These are phyloP conservation scores for Alternaria panax DNA, from an alignment of 2,329 filamentous ascomycete species.

Conservation along the genomic window DNA sequence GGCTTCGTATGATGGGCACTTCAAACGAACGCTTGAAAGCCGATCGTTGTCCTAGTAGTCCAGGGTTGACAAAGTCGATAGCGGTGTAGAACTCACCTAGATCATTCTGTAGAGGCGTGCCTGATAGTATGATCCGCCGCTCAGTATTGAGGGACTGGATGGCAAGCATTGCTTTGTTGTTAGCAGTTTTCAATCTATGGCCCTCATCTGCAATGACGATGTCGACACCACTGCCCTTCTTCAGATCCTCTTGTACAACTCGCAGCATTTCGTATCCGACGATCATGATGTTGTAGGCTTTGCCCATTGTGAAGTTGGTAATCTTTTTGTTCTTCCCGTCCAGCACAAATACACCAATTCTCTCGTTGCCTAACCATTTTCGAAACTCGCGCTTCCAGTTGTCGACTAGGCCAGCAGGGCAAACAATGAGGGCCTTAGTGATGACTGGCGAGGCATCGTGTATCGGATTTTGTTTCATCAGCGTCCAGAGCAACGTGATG, in stretches of 20 bases:
- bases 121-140: constrained; percentile 68
- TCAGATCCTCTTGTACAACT: constrained; percentile 69
- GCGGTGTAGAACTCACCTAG: constrained; percentile 72
- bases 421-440: constrained; percentile 75
- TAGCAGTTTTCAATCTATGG: constrained; percentile 71
- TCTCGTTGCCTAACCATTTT: constrained; percentile 76
- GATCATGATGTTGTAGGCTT: constrained; percentile 74
- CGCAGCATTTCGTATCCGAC: constrained; percentile 76
- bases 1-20: constrained; percentile 67
- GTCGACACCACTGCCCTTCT: constrained; percentile 69
- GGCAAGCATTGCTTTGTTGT: constrained; percentile 71
- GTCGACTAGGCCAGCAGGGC: constrained; percentile 73
- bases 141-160: constrained; percentile 70
- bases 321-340: constrained; percentile 65
- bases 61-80: constrained; percentile 74
- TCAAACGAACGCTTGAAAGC: constrained; percentile 72
- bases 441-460: constrained; percentile 66
- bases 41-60: constrained; percentile 67
- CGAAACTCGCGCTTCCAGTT: constrained; percentile 78
- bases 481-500: constrained; percentile 74
- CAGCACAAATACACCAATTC: constrained; percentile 72
- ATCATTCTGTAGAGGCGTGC: constrained; percentile 74
- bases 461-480: constrained; percentile 75
- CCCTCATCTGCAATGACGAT: constrained; percentile 76
- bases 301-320: constrained; percentile 73